phyloP scores from a whole-genome alignment of 768 basidiomycete species.

The Leccinum subtestaceum region DNA sequence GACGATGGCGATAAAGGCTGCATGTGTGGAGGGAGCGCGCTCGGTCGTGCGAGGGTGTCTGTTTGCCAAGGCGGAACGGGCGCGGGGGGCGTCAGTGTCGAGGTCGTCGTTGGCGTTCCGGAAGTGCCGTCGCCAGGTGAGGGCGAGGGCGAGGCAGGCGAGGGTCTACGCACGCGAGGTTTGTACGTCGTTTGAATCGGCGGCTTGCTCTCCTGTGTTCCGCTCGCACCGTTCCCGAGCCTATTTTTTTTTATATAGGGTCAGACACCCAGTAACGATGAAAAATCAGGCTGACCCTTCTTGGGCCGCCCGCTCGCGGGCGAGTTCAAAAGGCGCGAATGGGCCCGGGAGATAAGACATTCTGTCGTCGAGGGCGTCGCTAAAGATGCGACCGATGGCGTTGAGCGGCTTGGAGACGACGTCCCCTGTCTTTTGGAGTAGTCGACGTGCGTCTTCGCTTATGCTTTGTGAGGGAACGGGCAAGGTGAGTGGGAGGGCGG shows the following conservation, averaged over 20 bases:
- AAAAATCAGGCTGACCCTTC: conserved; percentile 32
- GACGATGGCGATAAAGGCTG: conserved; percentile 6
- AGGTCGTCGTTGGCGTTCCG: neutral
- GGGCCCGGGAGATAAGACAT: conserved; percentile 65
- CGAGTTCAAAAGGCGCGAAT: conserved; percentile 66
- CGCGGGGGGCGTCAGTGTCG: conserved; percentile 1
- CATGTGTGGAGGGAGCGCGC: conserved; percentile 29
- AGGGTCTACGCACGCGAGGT: conserved; percentile 60
- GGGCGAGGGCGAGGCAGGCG: conserved; percentile 35
- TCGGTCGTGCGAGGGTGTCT: conserved; percentile 3
- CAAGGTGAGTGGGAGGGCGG: conserved; percentile 74
- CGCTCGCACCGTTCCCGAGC: conserved; percentile 38
- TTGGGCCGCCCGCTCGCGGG: conserved; percentile 45
- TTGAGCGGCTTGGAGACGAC: conserved; percentile 88
- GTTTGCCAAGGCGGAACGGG: conserved; percentile 5
- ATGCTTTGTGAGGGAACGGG: conserved; percentile 39
- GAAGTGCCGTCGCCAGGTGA: conserved; percentile 40
- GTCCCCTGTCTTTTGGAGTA: conserved; percentile 89
- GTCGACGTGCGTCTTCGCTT: conserved; percentile 71
- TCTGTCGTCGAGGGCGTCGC: conserved; percentile 74
- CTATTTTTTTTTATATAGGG: neutral
- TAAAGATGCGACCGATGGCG: conserved; percentile 85
- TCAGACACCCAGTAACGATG: neutral
- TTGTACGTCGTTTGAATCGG: conserved; percentile 70
- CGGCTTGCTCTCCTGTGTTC: conserved; percentile 31